These are phyloP conservation scores for Ophiostoma triangulosporum DNA, from an alignment of 2,329 filamentous ascomycete genomes.

Conservation along the genomic window DNA sequence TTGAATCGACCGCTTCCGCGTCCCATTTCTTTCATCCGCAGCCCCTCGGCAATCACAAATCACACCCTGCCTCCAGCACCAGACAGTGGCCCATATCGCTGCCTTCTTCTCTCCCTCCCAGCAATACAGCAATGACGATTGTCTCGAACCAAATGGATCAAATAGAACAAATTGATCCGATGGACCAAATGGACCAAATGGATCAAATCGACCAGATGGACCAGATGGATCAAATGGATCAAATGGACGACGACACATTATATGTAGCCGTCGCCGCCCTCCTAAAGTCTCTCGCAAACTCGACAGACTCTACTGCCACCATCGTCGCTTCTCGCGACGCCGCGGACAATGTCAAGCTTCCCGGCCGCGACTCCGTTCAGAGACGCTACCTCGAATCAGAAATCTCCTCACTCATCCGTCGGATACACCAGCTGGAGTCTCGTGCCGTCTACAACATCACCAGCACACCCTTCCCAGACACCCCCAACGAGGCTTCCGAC, in stretches of 20 bases:
- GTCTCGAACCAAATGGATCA: slow-evolving; percentile 14
- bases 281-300: slow-evolving; percentile 19
- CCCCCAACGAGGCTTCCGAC: slow-evolving; percentile 60
- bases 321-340: slow-evolving; percentile 17
- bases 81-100: not conserved
- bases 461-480: slow-evolving; percentile 55
- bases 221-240: too few species aligned
- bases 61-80: not conserved
- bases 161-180: too few species aligned
- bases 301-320: slow-evolving; percentile 13
- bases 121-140: not conserved
- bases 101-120: not conserved
- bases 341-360: slow-evolving; percentile 50
- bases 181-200: too few species aligned
- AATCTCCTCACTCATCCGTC: slow-evolving; percentile 60
- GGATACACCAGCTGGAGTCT: slow-evolving; percentile 73
- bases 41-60: not conserved
- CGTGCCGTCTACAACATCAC: slow-evolving; percentile 39
- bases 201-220: too few species aligned
- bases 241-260: slow-evolving; percentile 19
- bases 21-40: not conserved
- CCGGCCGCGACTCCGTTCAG: slow-evolving; percentile 59
- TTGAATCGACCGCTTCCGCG: not conserved
- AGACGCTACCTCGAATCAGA: slow-evolving; percentile 75
- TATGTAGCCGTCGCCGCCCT: slow-evolving; percentile 20